Evolutionary conservation across 306 rosid species (phyloP).

Genomic region (Cucumis hystrix): DNA sequence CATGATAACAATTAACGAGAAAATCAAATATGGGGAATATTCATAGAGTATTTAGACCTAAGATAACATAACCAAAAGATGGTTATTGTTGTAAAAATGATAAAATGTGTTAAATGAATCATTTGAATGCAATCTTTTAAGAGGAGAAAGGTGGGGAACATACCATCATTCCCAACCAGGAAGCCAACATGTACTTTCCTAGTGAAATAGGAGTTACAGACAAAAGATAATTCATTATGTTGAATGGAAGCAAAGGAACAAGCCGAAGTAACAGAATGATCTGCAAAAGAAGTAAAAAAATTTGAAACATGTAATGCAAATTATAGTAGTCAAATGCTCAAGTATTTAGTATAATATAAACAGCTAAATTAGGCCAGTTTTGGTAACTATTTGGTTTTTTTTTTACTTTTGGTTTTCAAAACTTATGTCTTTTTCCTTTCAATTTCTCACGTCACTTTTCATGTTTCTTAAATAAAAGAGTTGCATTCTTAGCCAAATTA

Average conservation of each 20-base stretch:
- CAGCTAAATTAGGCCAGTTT: not conserved
- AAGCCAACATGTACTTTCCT: constrained; percentile 36
- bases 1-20: not conserved
- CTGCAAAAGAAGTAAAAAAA: constrained; percentile 14
- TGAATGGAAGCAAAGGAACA: constrained; percentile 42
- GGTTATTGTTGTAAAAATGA: not conserved
- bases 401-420: too few species aligned
- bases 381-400: too few species aligned
- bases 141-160: constrained; percentile 16
- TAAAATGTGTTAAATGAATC: not conserved
- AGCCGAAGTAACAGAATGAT: constrained; percentile 38
- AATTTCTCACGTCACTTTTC: too few species aligned
- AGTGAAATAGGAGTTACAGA: constrained; percentile 34
- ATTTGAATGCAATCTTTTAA: not conserved
- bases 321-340: not conserved
- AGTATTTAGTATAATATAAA: not conserved
- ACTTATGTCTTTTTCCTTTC: too few species aligned
- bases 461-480: too few species aligned
- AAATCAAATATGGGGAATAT: not conserved
- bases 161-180: constrained; percentile 63
- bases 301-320: not conserved
- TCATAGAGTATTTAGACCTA: not conserved
- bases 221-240: constrained; percentile 42
- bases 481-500: too few species aligned
- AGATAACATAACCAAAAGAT: not conserved